Percentiles rank a stretch among this genome's conserved stretches.
These are phyloP conservation scores for Pseudevernia furfuracea DNA, from an alignment of 495 filamentous ascomycete species.

Conservation along the genomic window DNA sequence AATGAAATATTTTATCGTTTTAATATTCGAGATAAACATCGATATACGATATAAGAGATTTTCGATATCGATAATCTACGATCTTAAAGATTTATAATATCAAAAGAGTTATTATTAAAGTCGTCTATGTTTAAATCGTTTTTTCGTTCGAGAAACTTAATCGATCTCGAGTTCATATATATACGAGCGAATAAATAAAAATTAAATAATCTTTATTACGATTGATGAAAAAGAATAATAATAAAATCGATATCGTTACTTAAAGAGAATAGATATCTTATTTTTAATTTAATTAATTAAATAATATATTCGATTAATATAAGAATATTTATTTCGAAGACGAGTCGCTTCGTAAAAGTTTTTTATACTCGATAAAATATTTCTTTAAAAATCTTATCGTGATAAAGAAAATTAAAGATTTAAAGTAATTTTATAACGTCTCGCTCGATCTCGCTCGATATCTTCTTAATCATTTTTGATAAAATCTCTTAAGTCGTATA, in stretches of 20 bases:
- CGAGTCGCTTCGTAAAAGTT: not conserved
- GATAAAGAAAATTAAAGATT: constrained; percentile 14
- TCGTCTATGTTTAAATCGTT: constrained; percentile 3
- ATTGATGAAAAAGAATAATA: constrained; percentile 11
- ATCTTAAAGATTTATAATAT: not conserved
- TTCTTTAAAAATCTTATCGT: constrained; percentile 21
- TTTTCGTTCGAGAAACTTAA: constrained; percentile 8
- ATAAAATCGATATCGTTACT: constrained; percentile 4
- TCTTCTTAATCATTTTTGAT: constrained; percentile 23
- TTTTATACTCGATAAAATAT: constrained; percentile 4
- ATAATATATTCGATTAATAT: constrained; percentile 5
- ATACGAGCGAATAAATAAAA: constrained; percentile 7
- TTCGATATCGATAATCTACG: constrained; percentile 4
- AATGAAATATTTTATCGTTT: constrained; percentile 8
- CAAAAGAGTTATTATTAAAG: not conserved
- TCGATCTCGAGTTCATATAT: constrained; percentile 9
- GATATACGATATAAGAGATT: constrained; percentile 7
- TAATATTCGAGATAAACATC: constrained; percentile 11
- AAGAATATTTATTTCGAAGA: constrained; percentile 6
- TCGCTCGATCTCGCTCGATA: constrained; percentile 16
- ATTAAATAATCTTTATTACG: constrained; percentile 13
- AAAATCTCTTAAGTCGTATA: constrained; percentile 31
- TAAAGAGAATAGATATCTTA: not conserved
- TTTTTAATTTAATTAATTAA: constrained; percentile 3
- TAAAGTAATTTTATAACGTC: constrained; percentile 26